A percentile compares a stretch with the other conserved stretches of the same genome.
Evolutionary conservation across 306 rosid species (phyloP).

Genomic region (Arachis hypogaea): DNA sequence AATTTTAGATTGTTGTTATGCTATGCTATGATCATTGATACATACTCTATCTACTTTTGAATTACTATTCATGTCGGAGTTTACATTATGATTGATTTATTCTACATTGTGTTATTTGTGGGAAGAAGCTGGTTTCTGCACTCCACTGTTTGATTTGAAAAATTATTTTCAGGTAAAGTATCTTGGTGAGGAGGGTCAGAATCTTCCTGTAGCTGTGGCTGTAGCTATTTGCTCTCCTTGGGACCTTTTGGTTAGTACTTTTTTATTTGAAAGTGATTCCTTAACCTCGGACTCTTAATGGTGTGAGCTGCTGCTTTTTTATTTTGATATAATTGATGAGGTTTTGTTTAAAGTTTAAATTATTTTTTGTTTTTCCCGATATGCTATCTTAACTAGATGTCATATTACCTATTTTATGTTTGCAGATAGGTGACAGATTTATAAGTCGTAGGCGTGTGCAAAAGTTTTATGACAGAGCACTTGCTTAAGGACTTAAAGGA

Average conservation of each 20-base stretch:
- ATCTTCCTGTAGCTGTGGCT: constrained; percentile 84
- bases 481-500: too few species aligned
- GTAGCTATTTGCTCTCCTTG: constrained; percentile 91
- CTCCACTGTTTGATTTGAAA: constrained; percentile 37
- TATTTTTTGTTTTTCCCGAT: constrained; percentile 28
- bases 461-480: too few species aligned
- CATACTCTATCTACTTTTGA: constrained; percentile 17
- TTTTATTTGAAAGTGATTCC: constrained; percentile 35
- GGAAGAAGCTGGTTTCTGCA: constrained; percentile 14
- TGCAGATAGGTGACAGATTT: constrained; percentile 92
- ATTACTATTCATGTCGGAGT: constrained; percentile 14
- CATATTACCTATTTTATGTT: constrained; percentile 32
- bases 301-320: neutral
- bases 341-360: constrained; percentile 11
- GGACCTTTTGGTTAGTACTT: constrained; percentile 92
- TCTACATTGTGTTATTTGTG: neutral
- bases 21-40: constrained; percentile 13
- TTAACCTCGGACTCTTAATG: constrained; percentile 19
- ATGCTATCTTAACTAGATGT: constrained; percentile 29
- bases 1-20: constrained; percentile 7
- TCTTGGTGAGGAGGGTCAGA: constrained; percentile 93
- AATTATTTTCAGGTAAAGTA: constrained; percentile 69
- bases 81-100: neutral
- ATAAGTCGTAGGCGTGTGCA: constrained; percentile 42
- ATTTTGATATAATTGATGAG: constrained; percentile 15